phyloP scores from a whole-genome alignment of 495 filamentous ascomycete species.

The Talaromyces adpressus region DNA sequence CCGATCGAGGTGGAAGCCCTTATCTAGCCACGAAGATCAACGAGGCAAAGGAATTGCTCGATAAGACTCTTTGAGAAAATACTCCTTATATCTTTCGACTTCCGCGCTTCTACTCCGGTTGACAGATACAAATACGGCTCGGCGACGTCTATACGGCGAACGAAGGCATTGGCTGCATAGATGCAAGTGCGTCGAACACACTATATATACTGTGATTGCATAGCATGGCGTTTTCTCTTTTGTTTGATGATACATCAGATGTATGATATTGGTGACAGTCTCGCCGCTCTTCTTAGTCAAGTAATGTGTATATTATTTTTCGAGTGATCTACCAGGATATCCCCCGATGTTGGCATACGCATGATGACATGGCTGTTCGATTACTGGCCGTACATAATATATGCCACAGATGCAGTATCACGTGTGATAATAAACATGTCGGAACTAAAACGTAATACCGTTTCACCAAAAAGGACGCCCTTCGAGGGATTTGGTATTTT shows the following conservation, averaged over 20 bases:
- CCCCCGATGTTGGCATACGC: not conserved
- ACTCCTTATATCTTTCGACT: not conserved
- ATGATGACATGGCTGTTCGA: not conserved
- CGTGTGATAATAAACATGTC: too few relatives aligned
- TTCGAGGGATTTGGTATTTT: too few relatives aligned
- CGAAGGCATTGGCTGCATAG: too few relatives aligned
- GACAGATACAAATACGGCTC: not conserved
- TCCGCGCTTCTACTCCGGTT: not conserved
- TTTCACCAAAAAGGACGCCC: too few relatives aligned
- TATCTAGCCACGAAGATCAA: slow-evolving; percentile 97
- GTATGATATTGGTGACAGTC: not conserved
- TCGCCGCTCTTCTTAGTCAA: slow-evolving; percentile 3
- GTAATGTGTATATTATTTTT: not conserved
- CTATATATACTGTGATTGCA: slow-evolving; percentile 7
- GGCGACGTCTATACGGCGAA: not conserved
- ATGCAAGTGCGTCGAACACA: not conserved
- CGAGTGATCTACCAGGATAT: not conserved
- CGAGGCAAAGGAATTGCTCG: slow-evolving; percentile 93
- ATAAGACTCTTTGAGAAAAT: slow-evolving; percentile 46
- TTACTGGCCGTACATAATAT: too few relatives aligned
- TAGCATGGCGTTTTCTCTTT: slow-evolving; percentile 21
- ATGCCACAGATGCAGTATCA: too few relatives aligned
- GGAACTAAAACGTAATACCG: too few relatives aligned
- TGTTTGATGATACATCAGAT: not conserved
- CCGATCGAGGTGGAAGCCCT: slow-evolving; percentile 92